Conservation (phyloP, 108 stramenopile species). For the Cyclotella baltica region DNA sequence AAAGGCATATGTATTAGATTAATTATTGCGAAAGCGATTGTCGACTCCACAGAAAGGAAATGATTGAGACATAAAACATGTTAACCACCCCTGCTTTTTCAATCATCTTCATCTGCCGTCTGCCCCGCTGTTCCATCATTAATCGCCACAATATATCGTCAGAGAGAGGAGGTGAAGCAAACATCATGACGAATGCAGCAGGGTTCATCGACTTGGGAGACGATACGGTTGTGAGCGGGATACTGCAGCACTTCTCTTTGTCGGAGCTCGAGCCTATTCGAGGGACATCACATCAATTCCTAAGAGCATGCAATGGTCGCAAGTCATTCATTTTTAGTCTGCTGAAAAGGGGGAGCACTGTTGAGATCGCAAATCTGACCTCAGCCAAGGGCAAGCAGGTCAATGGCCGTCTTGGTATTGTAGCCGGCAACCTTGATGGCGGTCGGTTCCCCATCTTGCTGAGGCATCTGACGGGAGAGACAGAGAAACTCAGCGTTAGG, state of each 20-base stretch:
- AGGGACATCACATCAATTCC: constrained; percentile 3
- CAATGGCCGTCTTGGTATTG: constrained; percentile 21
- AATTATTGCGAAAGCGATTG: no score
- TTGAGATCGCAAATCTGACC: constrained; percentile 18
- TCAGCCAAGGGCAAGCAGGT: constrained; percentile 23
- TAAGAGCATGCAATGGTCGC: constrained; percentile 5
- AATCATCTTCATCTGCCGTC: no score
- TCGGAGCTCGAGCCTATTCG: constrained; percentile 9
- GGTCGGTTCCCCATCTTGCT: constrained; percentile 26
- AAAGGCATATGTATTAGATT: no score
- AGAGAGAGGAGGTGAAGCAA: not conserved
- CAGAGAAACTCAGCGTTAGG: constrained; percentile 21
- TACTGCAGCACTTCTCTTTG: constrained; percentile 13
- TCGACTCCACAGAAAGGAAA: no score
- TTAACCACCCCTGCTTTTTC: no score
- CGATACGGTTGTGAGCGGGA: not conserved
- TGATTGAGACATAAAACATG: no score
- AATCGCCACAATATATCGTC: no score
- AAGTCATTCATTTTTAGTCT: constrained; percentile 28
- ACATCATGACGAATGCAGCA: not conserved
- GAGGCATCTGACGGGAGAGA: constrained; percentile 26
- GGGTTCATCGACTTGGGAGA: constrained; percentile 1
- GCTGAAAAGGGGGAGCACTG: not conserved
- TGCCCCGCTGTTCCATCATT: no score
- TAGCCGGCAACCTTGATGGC: constrained; percentile 4